Percentiles rank a stretch among this genome's conserved stretches.
These are phyloP conservation scores for Fusarium nanum DNA, from an alignment of 2,329 filamentous ascomycete species.

Conservation along the genomic window DNA sequence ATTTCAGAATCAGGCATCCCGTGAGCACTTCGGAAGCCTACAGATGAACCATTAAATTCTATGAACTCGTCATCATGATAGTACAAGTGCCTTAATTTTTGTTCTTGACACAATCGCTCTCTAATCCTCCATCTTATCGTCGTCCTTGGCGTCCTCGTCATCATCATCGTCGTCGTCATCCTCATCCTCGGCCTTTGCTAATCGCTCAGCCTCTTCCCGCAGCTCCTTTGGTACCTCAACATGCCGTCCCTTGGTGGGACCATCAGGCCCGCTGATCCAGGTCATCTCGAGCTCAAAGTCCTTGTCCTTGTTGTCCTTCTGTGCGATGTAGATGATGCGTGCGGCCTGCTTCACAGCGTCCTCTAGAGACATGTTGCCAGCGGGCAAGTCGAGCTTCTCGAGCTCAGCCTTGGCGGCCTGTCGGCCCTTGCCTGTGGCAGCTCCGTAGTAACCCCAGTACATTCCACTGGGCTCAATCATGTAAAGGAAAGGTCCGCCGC, in stretches of 20 bases:
- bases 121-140: slow-evolving; percentile 91
- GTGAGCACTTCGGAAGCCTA: slow-evolving; percentile 27
- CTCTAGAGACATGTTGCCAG: slow-evolving; percentile 79
- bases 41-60: slow-evolving; percentile 52
- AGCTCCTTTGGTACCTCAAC: slow-evolving; percentile 93
- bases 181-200: slow-evolving; percentile 91
- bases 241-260: slow-evolving; percentile 92
- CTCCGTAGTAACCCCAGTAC: slow-evolving; percentile 99
- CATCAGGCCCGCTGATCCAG: slow-evolving; percentile 88
- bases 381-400: slow-evolving; percentile 92
- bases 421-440: slow-evolving; percentile 94
- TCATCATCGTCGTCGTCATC: slow-evolving; percentile 80
- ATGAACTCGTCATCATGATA: slow-evolving; percentile 52
- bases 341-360: slow-evolving; percentile 97
- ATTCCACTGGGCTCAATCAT: slow-evolving; percentile 98
- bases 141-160: slow-evolving; percentile 69
- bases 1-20: slow-evolving; percentile 16
- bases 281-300: slow-evolving; percentile 99
- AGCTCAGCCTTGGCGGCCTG: slow-evolving; percentile 98
- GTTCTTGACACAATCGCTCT: slow-evolving; percentile 33
- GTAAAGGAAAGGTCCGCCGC: slow-evolving; percentile 93
- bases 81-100: slow-evolving; percentile 49
- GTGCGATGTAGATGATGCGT: slow-evolving; percentile 95
- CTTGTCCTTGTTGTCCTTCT: slow-evolving; percentile 99
- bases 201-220: slow-evolving; percentile 88